Percentiles rank a stretch among this genome's conserved stretches.
These are phyloP conservation scores for Malus domestica DNA, from an alignment of 306 rosid genomes.

Conservation along the genomic window ASM211411v1 NC_041803.1:6632001-6632500, in stretches of 20 bases:
- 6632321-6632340: slow-evolving; percentile 3
- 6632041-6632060: slow-evolving; percentile 11
- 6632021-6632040: slow-evolving; percentile 55
- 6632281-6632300: slow-evolving; percentile 79
- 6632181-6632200: neutral
- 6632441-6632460: neutral
- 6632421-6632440: neutral
- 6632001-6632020: slow-evolving; percentile 68
- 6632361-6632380: neutral
- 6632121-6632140: too few relatives aligned
- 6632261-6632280: slow-evolving; percentile 72
- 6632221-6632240: slow-evolving; percentile 9
- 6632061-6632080: neutral
- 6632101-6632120: too few relatives aligned
- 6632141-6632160: too few relatives aligned
- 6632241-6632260: slow-evolving; percentile 77
- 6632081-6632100: too few relatives aligned
- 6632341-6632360: neutral
- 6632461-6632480: neutral
- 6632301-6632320: slow-evolving; percentile 64
- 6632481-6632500: neutral
- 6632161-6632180: too few relatives aligned
- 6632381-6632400: neutral
- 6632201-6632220: slow-evolving; percentile 8
- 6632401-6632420: neutral